Conservation (phyloP, 306 rosid species). For the Senna siamea region DNA sequence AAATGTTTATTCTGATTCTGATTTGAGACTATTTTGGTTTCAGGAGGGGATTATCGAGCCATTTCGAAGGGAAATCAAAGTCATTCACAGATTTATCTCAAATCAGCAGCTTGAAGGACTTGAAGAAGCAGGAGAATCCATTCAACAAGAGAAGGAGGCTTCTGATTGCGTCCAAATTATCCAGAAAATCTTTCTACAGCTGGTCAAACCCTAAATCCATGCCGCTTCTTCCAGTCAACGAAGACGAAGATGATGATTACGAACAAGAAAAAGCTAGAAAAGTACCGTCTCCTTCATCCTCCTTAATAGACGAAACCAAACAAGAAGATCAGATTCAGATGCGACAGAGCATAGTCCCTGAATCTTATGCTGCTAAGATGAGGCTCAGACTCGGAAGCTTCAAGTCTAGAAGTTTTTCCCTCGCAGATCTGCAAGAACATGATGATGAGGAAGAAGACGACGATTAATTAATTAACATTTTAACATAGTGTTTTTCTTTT, state of each 20-base stretch:
- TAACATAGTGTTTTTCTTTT: background rate
- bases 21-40: background rate
- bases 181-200: slow-evolving; percentile 70
- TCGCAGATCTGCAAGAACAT: slow-evolving; percentile 80
- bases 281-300: slow-evolving; percentile 40
- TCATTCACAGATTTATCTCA: slow-evolving; percentile 76
- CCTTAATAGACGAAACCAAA: slow-evolving; percentile 44
- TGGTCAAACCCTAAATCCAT: slow-evolving; percentile 83
- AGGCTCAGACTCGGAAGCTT: slow-evolving; percentile 58
- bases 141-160: slow-evolving; percentile 85
- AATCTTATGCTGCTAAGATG: slow-evolving; percentile 48
- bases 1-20: background rate
- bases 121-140: slow-evolving; percentile 75
- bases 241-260: slow-evolving; percentile 47
- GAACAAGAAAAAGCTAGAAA: slow-evolving; percentile 36
- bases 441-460: slow-evolving; percentile 51
- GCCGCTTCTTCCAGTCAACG: slow-evolving; percentile 77
- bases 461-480: slow-evolving; percentile 19
- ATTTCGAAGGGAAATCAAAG: slow-evolving; percentile 87
- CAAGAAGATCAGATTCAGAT: slow-evolving; percentile 42
- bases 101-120: slow-evolving; percentile 54
- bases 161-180: slow-evolving; percentile 69
- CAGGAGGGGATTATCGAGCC: slow-evolving; percentile 90
- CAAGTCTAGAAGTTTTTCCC: slow-evolving; percentile 73
- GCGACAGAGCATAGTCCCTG: slow-evolving; percentile 17